Base-by-base conservation (phyloP, 208 protist genomes). In the Phytomonas serpens region DNA sequence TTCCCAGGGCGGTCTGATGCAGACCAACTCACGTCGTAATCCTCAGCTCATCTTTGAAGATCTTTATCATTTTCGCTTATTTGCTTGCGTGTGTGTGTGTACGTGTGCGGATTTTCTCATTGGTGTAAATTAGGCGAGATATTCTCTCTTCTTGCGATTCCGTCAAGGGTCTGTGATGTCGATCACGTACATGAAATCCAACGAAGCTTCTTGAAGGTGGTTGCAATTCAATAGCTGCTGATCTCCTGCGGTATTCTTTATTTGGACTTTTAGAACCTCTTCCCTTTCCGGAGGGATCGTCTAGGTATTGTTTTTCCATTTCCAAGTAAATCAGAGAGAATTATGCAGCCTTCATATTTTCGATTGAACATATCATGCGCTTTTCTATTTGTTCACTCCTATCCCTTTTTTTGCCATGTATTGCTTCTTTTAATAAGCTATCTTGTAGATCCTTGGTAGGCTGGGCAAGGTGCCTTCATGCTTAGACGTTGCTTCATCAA, bases 1-100 rank as follows among this genome's bases (percentile, higher is more conserved):
- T 94, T 94, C 69, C 61, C 33, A 23, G 72, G 78, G 5, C 66
- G 82, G 40, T 37, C 52, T 0, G 86, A 90, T 47, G 74, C 79
- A 9, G 72, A 88, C 51, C 33, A 71, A 29, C 27, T 84, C 36
- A 77, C 67, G 52, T 84, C 81, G 36, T 90, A 79, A 57, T 57
- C 23, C 13, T 23, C 11, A 27, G 13, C 47, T 27, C 19, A 57
- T 23, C 11, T 27, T 27, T 36, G 4, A 36, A 36, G 34, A 36
- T 2, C 34, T 57, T 27, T 57, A 27, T 57, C 47, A 9, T 9
- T 27, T 27, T 11, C 27, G n/a, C n/a, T n/a, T n/a, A n/a, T n/a
- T n/a, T n/a, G n/a, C n/a, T n/a, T n/a, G n/a, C n/a, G n/a, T n/a
- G n/a, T n/a, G n/a, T 47, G 40, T 47, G 4, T 23, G 16, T 51